Evolutionary conservation across 345 rosid genomes (phyloP).

Genomic region (Chamaenerion angustifolium): DNA sequence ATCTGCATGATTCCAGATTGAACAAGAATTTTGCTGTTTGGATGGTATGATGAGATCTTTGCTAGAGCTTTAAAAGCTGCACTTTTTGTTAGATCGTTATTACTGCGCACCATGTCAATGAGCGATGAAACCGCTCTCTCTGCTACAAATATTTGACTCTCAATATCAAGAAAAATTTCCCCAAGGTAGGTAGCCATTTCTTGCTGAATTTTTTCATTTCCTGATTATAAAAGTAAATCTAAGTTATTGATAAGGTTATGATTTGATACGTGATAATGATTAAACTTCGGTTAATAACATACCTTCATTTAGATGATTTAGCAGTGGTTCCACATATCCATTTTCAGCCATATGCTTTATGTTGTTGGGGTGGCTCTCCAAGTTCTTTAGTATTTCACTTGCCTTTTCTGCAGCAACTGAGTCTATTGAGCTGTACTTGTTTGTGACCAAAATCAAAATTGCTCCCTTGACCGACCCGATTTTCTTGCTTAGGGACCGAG

Average conservation of each 20-base stretch:
- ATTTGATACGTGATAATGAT: not conserved
- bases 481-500: conserved; percentile 28
- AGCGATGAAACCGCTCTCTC: conserved; percentile 59
- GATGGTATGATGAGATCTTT: conserved; percentile 52
- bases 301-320: conserved; percentile 63
- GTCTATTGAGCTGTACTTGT: conserved; percentile 41
- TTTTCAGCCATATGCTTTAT: conserved; percentile 83
- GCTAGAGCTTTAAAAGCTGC: conserved; percentile 62
- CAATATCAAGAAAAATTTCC: conserved; percentile 47
- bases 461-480: conserved; percentile 56
- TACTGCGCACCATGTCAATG: conserved; percentile 44
- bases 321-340: conserved; percentile 71
- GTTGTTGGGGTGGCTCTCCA: conserved; percentile 41
- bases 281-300: conserved; percentile 2
- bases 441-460: conserved; percentile 61
- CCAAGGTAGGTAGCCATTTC: conserved; percentile 63
- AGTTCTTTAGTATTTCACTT: conserved; percentile 44
- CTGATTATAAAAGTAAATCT: conserved; percentile 17
- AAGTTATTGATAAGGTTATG: not conserved
- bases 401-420: conserved; percentile 42
- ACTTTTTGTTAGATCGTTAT: conserved; percentile 32
- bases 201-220: conserved; percentile 49
- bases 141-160: conserved; percentile 44
- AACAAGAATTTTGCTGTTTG: conserved; percentile 38
- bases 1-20: conserved; percentile 44